These are phyloP conservation scores for Chionographis japonica DNA, from an alignment of 106 monocot genomes.

Conservation along the genomic window DNA sequence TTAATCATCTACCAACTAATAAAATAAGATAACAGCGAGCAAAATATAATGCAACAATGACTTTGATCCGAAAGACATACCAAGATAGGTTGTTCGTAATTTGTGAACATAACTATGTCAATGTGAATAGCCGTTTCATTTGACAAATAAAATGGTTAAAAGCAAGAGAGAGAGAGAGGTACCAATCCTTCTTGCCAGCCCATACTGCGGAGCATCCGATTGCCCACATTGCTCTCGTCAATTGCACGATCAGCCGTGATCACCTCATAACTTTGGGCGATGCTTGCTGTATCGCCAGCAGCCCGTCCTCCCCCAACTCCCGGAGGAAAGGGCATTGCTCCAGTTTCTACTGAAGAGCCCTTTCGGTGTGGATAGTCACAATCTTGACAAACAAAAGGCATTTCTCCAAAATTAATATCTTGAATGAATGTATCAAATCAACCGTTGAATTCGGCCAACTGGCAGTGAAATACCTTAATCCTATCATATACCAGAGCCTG, in stretches of 20 bases:
- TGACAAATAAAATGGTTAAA: not conserved
- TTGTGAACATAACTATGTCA: not conserved
- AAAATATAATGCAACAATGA: not conserved
- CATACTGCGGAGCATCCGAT: constrained; percentile 94
- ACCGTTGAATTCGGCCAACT: constrained; percentile 24
- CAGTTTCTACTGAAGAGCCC: constrained; percentile 59
- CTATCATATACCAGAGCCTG: not conserved
- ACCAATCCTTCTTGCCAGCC: constrained; percentile 99
- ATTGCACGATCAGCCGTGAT: constrained; percentile 78
- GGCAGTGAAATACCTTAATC: constrained; percentile 7
- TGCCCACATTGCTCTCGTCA: constrained; percentile 94
- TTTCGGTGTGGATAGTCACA: constrained; percentile 66
- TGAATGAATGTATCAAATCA: constrained; percentile 34
- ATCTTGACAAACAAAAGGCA: constrained; percentile 80
- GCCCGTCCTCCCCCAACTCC: constrained; percentile 76
- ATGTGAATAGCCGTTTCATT: not conserved
- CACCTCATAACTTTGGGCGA: constrained; percentile 64
- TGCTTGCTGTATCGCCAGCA: constrained; percentile 26
- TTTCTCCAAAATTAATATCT: constrained; percentile 53
- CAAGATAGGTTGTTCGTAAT: not conserved
- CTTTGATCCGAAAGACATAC: not conserved
- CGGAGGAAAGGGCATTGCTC: constrained; percentile 90
- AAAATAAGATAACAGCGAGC: not conserved
- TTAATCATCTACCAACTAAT: no score
- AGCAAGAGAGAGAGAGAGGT: constrained; percentile 19